These are phyloP conservation scores for Myriangium duriaei DNA, from an alignment of 2,329 filamentous ascomycete genomes.

Conservation along the genomic window DNA sequence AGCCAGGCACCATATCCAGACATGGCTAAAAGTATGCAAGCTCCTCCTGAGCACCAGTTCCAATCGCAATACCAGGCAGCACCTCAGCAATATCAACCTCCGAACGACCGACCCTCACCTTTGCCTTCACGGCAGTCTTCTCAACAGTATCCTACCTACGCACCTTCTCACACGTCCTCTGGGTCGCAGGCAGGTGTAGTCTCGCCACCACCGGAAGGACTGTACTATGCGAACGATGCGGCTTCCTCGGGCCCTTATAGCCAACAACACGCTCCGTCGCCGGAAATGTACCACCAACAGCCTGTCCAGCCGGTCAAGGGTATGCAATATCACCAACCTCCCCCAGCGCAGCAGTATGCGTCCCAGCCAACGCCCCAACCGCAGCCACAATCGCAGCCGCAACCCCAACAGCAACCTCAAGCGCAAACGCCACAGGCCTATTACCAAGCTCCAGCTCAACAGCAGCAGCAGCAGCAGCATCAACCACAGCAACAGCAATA, in stretches of 20 bases:
- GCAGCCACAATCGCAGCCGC: constrained; percentile 17
- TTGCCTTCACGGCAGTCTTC: constrained; percentile 23
- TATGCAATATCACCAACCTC: constrained; percentile 24
- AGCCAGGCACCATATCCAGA: constrained; percentile 26
- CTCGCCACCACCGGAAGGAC: constrained; percentile 37
- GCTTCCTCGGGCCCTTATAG: constrained; percentile 14
- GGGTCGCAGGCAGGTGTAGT: constrained; percentile 18
- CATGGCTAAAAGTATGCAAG: constrained; percentile 23
- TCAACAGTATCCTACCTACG: constrained; percentile 21
- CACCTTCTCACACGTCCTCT: constrained; percentile 21
- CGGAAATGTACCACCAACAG: constrained; percentile 15
- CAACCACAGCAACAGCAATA: constrained; percentile 9
- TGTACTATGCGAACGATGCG: constrained; percentile 38
- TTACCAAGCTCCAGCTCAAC: constrained; percentile 14
- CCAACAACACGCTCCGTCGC: constrained; percentile 12
- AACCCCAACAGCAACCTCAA: constrained; percentile 13
- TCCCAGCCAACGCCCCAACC: constrained; percentile 12
- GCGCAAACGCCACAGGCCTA: constrained; percentile 12
- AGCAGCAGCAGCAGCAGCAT: constrained; percentile 13
- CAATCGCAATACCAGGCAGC: constrained; percentile 18
- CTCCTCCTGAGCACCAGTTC: constrained; percentile 20
- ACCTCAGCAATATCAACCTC: constrained; percentile 12
- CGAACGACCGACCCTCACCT: constrained; percentile 20
- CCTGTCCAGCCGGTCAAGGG: constrained; percentile 16
- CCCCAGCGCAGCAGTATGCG: constrained; percentile 18